Evolutionary conservation across 2,329 filamentous ascomycete species (phyloP).

Genomic region (Alternaria postmessia): DNA sequence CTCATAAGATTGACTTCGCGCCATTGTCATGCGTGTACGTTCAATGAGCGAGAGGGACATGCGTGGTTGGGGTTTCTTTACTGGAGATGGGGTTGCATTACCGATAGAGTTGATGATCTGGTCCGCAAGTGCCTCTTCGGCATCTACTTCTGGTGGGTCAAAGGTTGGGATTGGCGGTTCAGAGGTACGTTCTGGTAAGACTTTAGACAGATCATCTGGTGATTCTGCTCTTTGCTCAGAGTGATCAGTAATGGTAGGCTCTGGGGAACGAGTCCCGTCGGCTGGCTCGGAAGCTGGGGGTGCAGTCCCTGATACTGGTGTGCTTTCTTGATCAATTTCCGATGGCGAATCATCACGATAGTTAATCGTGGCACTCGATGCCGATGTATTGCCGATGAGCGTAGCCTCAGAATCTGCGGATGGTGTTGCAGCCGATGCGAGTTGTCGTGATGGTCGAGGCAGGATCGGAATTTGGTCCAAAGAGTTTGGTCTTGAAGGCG

Average conservation of each 20-base stretch:
- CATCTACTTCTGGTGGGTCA: slow-evolving; percentile 27
- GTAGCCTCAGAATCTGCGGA: slow-evolving; percentile 39
- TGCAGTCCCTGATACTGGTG: slow-evolving; percentile 1
- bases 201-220: slow-evolving; percentile 12
- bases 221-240: slow-evolving; percentile 13
- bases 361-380: slow-evolving; percentile 18
- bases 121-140: slow-evolving; percentile 47
- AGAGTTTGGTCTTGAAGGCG: slow-evolving; percentile 25
- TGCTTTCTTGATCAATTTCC: slow-evolving; percentile 9
- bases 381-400: slow-evolving; percentile 32
- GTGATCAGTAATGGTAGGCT: slow-evolving; percentile 5
- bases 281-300: slow-evolving; percentile 20
- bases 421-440: slow-evolving; percentile 23
- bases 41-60: slow-evolving; percentile 57
- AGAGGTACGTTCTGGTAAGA: slow-evolving; percentile 26
- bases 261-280: slow-evolving; percentile 9
- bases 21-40: slow-evolving; percentile 58
- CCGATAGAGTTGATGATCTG: slow-evolving; percentile 52
- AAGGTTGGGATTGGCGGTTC: slow-evolving; percentile 26
- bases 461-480: slow-evolving; percentile 26
- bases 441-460: slow-evolving; percentile 13
- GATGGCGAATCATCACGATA: slow-evolving; percentile 5
- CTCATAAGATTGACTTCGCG: slow-evolving; percentile 39
- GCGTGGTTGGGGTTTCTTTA: slow-evolving; percentile 49
- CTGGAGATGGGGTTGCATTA: slow-evolving; percentile 52